A percentile compares a stretch with the other conserved stretches of the same genome.
Evolutionary conservation across 2,329 filamentous ascomycete genomes (phyloP).

Genomic region (Cladosporium velox): DNA sequence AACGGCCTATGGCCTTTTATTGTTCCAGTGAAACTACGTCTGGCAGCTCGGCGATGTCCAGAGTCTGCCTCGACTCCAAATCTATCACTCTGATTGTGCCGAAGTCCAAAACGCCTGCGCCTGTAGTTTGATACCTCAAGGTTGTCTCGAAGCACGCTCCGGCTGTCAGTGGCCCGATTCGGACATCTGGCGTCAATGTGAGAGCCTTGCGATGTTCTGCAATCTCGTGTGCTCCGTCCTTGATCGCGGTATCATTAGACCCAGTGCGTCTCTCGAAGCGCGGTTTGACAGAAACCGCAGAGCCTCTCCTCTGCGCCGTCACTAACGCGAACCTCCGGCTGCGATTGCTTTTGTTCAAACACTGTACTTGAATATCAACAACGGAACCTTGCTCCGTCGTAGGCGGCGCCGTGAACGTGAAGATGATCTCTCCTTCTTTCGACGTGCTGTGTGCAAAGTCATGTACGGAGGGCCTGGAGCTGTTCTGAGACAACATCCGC

Average conservation of each 20-base stretch:
- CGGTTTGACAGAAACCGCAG: background rate
- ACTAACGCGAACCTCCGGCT: conserved; percentile 70
- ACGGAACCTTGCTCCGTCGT: conserved; percentile 64
- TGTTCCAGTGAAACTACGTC: conserved; percentile 55
- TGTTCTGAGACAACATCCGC: conserved; percentile 12
- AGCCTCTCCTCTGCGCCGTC: conserved; percentile 41
- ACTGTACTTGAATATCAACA: conserved; percentile 73
- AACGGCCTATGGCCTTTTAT: background rate
- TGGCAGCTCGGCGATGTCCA: conserved; percentile 74
- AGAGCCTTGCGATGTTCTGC: conserved; percentile 68
- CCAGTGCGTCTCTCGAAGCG: conserved; percentile 7
- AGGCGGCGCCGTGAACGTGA: conserved; percentile 69
- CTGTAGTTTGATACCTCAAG: conserved; percentile 69
- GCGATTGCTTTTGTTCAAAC: conserved; percentile 68
- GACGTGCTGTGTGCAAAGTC: conserved; percentile 23
- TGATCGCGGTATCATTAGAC: conserved; percentile 22
- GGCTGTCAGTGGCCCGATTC: conserved; percentile 71
- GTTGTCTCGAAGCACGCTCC: conserved; percentile 73
- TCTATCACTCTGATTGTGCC: conserved; percentile 75
- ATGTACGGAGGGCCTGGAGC: conserved; percentile 14
- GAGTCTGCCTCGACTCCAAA: conserved; percentile 71
- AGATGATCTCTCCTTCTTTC: conserved; percentile 60
- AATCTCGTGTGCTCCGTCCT: conserved; percentile 35
- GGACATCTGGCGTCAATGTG: conserved; percentile 73
- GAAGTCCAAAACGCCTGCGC: conserved; percentile 66